A percentile compares a stretch with the other conserved stretches of the same genome.
These are phyloP conservation scores for Cladosporium sp. DNA, from an alignment of 2,329 filamentous ascomycete genomes.

Conservation along the genomic window DNA sequence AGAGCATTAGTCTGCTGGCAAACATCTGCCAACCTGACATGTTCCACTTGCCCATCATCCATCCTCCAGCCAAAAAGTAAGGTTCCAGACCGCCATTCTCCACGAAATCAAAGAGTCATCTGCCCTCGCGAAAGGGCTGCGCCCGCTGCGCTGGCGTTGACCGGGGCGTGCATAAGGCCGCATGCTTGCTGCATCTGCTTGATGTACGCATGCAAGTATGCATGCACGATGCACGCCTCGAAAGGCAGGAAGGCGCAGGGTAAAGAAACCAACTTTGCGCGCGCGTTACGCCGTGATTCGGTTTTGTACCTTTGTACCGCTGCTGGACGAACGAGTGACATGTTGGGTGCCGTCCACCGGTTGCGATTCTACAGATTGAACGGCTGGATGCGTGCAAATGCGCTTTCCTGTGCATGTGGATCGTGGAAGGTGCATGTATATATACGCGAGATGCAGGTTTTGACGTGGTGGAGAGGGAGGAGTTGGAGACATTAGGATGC, in stretches of 20 bases:
- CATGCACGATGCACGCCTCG: conserved; percentile 6
- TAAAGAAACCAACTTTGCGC: neutral
- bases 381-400: neutral
- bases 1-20: neutral
- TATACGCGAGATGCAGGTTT: conserved; percentile 4
- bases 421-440: neutral
- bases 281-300: neutral
- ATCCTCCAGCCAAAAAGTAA: neutral
- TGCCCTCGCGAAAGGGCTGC: conserved; percentile 13
- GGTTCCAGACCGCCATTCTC: conserved; percentile 11
- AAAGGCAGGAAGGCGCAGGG: neutral
- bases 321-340: neutral
- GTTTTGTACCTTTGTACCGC: neutral
- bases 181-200: neutral
- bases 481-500: neutral
- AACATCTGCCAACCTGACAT: neutral
- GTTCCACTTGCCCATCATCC: neutral
- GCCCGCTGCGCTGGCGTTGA: conserved; percentile 9
- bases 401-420: neutral
- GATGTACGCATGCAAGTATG: neutral
- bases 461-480: neutral
- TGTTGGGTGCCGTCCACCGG: neutral
- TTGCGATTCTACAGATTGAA: neutral
- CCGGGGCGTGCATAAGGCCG: conserved; percentile 9
- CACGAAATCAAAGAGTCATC: conserved; percentile 7